Evolutionary conservation across 164 flowering plant species (phyloP), one percentile per base, ranked within the genome.

Genomic region (Chimonanthus salicifolius): DNA sequence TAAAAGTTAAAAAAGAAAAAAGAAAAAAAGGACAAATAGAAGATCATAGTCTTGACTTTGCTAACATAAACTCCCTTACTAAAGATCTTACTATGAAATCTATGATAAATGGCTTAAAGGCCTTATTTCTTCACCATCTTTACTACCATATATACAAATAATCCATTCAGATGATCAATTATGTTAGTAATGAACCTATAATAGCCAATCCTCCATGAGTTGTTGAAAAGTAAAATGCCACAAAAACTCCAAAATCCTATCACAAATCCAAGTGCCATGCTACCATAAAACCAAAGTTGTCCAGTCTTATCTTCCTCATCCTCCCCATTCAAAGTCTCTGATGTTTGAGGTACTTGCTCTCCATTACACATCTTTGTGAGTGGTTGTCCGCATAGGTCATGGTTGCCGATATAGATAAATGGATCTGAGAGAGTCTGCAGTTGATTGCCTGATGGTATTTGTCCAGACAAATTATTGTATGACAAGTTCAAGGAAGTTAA

Each of bases 191-290:
- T 5, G 7, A 72, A 72, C 7, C 7, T 9, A 47, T 60, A 76
- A 69, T 60, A 77, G 2, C 69, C 71, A 67, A 47, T 0, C 72
- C 79, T 62, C 72, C 79, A 77, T 15, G 51, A 9, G 46, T 68
- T 68, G 16, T 77, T 77, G 13, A 72, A 62, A 0, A 72, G 3
- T 10, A 77, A 51, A 62, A 18, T 2, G 11, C 67, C 63, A 9
- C 62, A 72, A 1, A 72, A 20, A 49, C 47, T 65, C 58, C 63
- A 72, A 45, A 71, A 71, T 2, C 78, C 72, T 0, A 58, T 62
- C 7, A 62, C 72, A 76, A 67, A 72, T 6, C 71, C 78, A 5
- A n/a, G 47, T 10, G 3, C 62, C 33, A 74, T 69, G 49, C 77
- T 45, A 45, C 11, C 8, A 69, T n/a, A 74, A 49, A 74, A 43